These are phyloP conservation scores for Globisporangium nagaii DNA, from an alignment of 352 stramenopile genomes.

Conservation along the genomic window DNA sequence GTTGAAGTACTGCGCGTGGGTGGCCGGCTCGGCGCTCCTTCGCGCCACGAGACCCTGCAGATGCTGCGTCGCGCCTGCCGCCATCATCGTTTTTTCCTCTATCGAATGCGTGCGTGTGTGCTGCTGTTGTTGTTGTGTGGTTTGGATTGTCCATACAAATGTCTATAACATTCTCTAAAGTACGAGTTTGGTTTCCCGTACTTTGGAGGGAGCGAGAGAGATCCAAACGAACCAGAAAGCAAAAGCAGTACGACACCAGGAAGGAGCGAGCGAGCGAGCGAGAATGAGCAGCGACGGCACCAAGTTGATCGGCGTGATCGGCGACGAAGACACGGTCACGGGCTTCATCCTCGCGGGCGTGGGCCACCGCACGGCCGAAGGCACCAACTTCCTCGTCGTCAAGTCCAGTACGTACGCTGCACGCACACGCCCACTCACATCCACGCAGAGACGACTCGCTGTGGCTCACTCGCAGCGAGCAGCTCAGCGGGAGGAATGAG, in stretches of 20 bases:
- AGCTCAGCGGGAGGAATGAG: not conserved
- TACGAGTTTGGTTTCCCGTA: not conserved
- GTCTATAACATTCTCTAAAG: not conserved
- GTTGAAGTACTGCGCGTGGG: slow-evolving; percentile 63
- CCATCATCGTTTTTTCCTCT: slow-evolving; percentile 2
- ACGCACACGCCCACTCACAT: too few relatives aligned
- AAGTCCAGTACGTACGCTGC: slow-evolving; percentile 78
- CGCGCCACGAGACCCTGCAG: slow-evolving; percentile 62
- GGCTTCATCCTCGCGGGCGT: slow-evolving; percentile 97
- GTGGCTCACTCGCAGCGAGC: not conserved
- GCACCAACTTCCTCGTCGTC: slow-evolving; percentile 97
- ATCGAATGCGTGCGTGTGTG: not conserved
- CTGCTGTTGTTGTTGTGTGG: not conserved
- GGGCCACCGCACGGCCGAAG: slow-evolving; percentile 92
- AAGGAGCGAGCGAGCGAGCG: too few relatives aligned
- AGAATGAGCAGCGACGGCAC: slow-evolving; percentile 61
- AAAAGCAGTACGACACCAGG: too few relatives aligned
- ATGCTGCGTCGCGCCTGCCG: slow-evolving; percentile 29
- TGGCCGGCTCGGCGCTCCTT: slow-evolving; percentile 52
- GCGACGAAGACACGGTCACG: slow-evolving; percentile 96
- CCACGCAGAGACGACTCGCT: too few relatives aligned
- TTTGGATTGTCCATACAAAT: too few relatives aligned
- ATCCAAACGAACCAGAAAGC: not conserved
- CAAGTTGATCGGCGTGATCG: slow-evolving; percentile 86
- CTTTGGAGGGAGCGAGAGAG: not conserved